These are phyloP conservation scores for Sutorius australiensis DNA, from an alignment of 768 basidiomycete genomes.

Conservation along the genomic window DNA sequence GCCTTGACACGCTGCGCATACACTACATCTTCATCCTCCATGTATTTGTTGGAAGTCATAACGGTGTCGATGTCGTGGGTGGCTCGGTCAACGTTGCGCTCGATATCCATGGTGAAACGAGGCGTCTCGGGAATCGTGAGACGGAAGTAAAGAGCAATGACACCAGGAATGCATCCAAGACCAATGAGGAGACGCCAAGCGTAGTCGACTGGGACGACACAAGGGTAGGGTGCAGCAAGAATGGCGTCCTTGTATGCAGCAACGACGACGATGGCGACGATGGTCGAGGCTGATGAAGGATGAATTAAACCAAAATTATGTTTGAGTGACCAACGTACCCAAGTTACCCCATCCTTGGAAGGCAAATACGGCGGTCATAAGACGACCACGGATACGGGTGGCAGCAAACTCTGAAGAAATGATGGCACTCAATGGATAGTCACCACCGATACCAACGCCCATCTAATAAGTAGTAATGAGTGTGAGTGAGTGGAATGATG, in stretches of 20 bases:
- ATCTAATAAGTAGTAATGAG: constrained; percentile 35
- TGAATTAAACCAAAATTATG: background rate
- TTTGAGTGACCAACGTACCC: constrained; percentile 36
- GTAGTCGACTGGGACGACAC: constrained; percentile 57
- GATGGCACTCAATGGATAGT: constrained; percentile 82
- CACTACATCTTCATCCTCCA: constrained; percentile 47
- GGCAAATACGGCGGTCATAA: constrained; percentile 89
- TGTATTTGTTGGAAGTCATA: constrained; percentile 44
- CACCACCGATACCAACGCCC: constrained; percentile 85
- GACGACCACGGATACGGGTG: constrained; percentile 69
- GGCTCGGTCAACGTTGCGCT: constrained; percentile 75
- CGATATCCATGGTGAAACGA: constrained; percentile 89
- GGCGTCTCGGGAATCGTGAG: constrained; percentile 91
- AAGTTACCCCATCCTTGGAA: constrained; percentile 88
- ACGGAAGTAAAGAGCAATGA: constrained; percentile 85
- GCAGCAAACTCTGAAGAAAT: constrained; percentile 89
- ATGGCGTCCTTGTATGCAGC: constrained; percentile 64
- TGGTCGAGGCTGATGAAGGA: constrained; percentile 47
- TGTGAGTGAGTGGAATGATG: background rate
- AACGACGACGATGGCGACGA: constrained; percentile 63
- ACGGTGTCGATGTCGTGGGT: constrained; percentile 69
- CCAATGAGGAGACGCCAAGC: constrained; percentile 89
- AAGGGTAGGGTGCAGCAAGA: constrained; percentile 39
- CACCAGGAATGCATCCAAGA: constrained; percentile 78
- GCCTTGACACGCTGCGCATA: constrained; percentile 55